Evolutionary conservation across 306 rosid genomes (phyloP).

Genomic region (Gynostemma pentaphyllum): DNA sequence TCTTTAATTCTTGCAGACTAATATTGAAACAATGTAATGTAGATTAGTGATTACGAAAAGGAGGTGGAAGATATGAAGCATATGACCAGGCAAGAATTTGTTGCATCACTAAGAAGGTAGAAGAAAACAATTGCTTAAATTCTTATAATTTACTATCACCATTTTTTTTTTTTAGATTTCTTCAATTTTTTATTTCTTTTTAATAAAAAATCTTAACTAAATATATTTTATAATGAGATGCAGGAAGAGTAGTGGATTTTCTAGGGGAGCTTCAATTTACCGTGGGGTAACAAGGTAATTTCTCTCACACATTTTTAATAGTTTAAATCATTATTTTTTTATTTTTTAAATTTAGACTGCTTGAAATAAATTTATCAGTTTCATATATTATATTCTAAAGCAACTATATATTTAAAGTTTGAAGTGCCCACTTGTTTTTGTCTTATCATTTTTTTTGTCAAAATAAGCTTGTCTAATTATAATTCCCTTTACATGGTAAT

Average conservation of each 20-base stretch:
- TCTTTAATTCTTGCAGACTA: no score
- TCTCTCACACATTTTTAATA: neutral
- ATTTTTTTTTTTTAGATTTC: neutral
- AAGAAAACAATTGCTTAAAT: neutral
- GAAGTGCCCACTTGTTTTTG: no score
- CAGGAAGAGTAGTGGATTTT: conserved; percentile 96
- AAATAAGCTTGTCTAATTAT: no score
- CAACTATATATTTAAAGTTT: no score
- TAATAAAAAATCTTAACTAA: no score
- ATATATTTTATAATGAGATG: no score
- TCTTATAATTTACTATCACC: neutral
- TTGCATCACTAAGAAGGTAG: conserved; percentile 91
- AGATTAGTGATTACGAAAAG: conserved; percentile 78
- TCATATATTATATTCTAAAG: no score
- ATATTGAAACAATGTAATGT: no score
- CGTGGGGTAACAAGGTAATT: conserved; percentile 87
- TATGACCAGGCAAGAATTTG: conserved; percentile 92
- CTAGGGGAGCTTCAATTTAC: conserved; percentile 92
- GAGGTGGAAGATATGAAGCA: conserved; percentile 88
- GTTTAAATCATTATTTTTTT: neutral
- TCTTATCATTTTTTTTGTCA: no score
- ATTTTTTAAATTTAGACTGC: neutral
- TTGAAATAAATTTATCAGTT: no score
- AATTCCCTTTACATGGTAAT: no score
- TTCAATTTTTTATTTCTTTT: no score